Evolutionary conservation across 2,329 filamentous ascomycete genomes (phyloP).

Genomic region (Diaporthe batatas): DNA sequence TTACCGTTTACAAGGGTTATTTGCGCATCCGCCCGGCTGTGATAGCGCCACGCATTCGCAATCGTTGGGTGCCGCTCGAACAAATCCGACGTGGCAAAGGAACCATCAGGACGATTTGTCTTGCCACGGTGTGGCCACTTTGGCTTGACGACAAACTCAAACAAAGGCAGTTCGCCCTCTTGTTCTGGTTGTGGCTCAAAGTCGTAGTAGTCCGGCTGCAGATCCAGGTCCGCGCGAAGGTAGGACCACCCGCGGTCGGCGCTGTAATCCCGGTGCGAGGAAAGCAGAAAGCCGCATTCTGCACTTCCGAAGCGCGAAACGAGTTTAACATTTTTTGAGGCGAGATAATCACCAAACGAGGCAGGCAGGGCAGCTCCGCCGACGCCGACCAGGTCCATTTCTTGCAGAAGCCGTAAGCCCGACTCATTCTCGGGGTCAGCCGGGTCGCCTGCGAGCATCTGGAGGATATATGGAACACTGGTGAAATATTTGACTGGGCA

Average conservation of each 20-base stretch:
- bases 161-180: conserved; percentile 50
- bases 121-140: conserved; percentile 73
- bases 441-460: conserved; percentile 58
- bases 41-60: conserved; percentile 70
- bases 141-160: conserved; percentile 67
- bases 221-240: conserved; percentile 56
- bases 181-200: conserved; percentile 60
- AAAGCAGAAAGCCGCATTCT: conserved; percentile 76
- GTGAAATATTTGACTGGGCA: conserved; percentile 68
- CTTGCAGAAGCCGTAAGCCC: conserved; percentile 58
- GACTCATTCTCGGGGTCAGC: conserved; percentile 48
- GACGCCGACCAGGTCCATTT: conserved; percentile 73
- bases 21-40: conserved; percentile 72
- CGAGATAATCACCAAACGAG: conserved; percentile 66
- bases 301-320: conserved; percentile 75
- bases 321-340: conserved; percentile 65
- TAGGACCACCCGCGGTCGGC: conserved; percentile 73
- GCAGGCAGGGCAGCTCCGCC: conserved; percentile 71
- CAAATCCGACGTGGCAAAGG: conserved; percentile 73
- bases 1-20: conserved; percentile 75
- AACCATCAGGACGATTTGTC: conserved; percentile 69
- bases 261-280: conserved; percentile 68
- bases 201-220: conserved; percentile 50
- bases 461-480: conserved; percentile 70
- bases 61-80: conserved; percentile 68